Base-by-base conservation (phyloP, 1,284 basidiomycete genomes). In the Acaromyces ingoldii region DNA sequence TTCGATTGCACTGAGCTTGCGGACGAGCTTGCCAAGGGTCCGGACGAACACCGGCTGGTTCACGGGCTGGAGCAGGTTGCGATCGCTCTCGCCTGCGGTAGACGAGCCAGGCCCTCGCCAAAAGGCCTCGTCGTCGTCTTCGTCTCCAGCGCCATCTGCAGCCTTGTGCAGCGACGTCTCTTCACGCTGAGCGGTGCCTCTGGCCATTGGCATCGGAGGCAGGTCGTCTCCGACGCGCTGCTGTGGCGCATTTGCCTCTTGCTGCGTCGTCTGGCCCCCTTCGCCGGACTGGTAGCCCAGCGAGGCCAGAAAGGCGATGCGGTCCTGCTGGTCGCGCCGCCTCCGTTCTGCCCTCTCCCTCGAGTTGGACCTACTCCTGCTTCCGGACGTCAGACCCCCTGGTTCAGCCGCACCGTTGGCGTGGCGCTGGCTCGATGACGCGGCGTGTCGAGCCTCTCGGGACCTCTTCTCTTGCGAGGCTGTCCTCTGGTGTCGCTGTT, bases 1-100 rank as follows among this genome's bases (percentile, higher is more conserved):
- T 25, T 49, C 53, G 26, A 57, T 57, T 13, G 55, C 53, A 15
- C 39, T 44, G 15, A 57, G 48, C 41, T 57, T 54, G 4, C 52
- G 41, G 22, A 57, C 55, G n/a, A 57, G 43, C 28, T 56, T 52
- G 29, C 55, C 55, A 10, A 57, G 43, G 22, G 44, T 49, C 25
- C 55, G 51, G 17, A 57, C 55, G 37, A 38, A 57, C 6, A 53
- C 30, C 10, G 37, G 50, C n/a, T n/a, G n/a, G n/a, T n/a, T n/a
- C n/a, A n/a, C n/a, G n/a, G n/a, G n/a, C n/a, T n/a, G n/a, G n/a
- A n/a, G n/a, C n/a, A n/a, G n/a, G n/a, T n/a, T n/a, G n/a, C n/a
- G 6, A 3, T 28, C 37, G 29, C 24, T 11, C 28, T 6, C 37
- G 29, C 6, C 36, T n/a, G 33, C 11, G 13, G n/a, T 4, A 13